phyloP scores from a whole-genome alignment of 106 monocot species.

The Dendrobium chrysotoxum region DNA sequence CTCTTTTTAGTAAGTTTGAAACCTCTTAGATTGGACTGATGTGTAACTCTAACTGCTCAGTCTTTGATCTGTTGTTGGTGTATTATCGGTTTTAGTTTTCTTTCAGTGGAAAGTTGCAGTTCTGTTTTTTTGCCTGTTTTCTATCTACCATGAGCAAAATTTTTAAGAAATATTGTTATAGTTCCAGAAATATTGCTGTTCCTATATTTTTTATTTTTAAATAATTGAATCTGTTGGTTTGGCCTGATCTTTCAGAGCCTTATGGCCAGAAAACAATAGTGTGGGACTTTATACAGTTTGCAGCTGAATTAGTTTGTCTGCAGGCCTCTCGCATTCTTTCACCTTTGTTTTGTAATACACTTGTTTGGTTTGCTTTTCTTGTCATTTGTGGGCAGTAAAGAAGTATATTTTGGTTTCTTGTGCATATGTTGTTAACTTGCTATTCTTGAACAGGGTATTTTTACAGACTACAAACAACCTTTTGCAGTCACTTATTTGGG shows the following conservation, averaged over 20 bases:
- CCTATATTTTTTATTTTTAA: background rate
- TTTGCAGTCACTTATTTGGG: conserved; percentile 97
- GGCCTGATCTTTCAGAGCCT: background rate
- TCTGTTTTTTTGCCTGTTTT: background rate
- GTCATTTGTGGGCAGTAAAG: background rate
- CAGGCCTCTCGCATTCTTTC: background rate
- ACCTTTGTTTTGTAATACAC: background rate
- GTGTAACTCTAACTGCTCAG: too few relatives aligned
- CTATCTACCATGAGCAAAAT: background rate
- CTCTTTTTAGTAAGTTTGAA: too few relatives aligned
- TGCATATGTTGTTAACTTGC: background rate
- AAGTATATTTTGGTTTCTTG: background rate
- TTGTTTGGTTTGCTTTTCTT: background rate
- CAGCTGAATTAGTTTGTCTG: background rate
- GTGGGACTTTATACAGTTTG: background rate
- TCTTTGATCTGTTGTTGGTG: too few relatives aligned
- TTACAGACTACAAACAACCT: conserved; percentile 91
- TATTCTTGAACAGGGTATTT: conserved; percentile 66
- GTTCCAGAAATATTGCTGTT: background rate
- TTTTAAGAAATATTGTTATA: background rate
- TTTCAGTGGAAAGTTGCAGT: background rate
- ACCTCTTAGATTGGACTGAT: too few relatives aligned
- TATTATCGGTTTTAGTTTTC: too few relatives aligned
- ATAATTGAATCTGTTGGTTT: background rate
- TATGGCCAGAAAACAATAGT: background rate